Conservation (phyloP, 768 basidiomycete genomes). For the Suillus brevipes region DNA sequence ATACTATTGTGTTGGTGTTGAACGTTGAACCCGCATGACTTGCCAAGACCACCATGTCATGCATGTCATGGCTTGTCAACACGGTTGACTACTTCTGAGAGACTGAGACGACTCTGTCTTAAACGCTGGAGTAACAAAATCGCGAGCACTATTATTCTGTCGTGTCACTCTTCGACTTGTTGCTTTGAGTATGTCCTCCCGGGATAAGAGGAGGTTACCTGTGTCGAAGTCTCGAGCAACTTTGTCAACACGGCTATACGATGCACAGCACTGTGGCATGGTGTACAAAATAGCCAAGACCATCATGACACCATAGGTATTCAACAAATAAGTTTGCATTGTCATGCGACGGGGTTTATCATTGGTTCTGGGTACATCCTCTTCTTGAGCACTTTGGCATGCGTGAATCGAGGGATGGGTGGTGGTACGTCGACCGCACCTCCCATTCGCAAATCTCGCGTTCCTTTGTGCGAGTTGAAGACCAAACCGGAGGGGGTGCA, state of each 20-base stretch:
- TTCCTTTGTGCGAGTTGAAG: conserved; percentile 48
- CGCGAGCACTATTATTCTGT: no score
- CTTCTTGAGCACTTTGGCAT: conserved; percentile 56
- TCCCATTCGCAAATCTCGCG: conserved; percentile 64
- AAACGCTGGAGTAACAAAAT: no score
- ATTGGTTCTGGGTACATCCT: conserved; percentile 54
- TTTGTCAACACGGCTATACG: conserved; percentile 39
- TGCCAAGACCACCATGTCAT: no score
- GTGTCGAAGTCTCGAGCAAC: not conserved
- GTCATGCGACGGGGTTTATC: conserved; percentile 61
- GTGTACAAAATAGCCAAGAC: conserved; percentile 32
- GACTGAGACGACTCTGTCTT: no score
- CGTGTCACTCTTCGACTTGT: no score
- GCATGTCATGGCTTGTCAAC: no score
- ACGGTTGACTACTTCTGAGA: no score
- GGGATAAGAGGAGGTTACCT: no score
- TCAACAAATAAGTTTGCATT: conserved; percentile 40
- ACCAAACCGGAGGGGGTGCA: conserved; percentile 54
- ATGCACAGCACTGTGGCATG: conserved; percentile 55
- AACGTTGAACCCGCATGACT: no score
- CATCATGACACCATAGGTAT: not conserved
- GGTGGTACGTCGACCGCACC: conserved; percentile 60
- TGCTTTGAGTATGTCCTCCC: no score
- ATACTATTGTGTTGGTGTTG: no score
- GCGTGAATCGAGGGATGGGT: conserved; percentile 55